Percentiles rank a stretch among this genome's conserved stretches.
Conservation (phyloP, 331 rosid genomes). For the Prunus yedoensis region DNA sequence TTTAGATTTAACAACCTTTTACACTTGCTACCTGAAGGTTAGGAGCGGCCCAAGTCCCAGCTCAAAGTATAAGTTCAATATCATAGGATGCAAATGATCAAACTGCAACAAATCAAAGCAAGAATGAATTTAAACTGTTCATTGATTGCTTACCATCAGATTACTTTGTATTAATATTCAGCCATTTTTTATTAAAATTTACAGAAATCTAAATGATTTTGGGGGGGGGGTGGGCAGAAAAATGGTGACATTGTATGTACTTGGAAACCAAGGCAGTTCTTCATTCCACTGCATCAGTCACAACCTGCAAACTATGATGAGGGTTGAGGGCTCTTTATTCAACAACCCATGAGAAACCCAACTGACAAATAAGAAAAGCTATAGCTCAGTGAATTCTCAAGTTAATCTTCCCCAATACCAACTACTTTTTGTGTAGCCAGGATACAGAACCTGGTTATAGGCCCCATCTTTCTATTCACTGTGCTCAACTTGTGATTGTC, state of each 20-base stretch:
- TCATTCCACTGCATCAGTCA: not conserved
- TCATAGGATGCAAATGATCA: not conserved
- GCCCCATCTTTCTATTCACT: not conserved
- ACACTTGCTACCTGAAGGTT: not conserved
- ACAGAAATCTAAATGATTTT: not conserved
- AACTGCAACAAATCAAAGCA: not conserved
- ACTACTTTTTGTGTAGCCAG: not conserved
- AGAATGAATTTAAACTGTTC: not conserved
- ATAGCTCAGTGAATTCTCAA: not conserved
- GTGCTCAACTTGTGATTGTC: not conserved
- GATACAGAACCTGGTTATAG: not conserved
- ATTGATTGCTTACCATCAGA: not conserved
- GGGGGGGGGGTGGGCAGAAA: not conserved
- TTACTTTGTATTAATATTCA: not conserved
- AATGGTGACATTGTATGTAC: not conserved
- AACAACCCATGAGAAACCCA: not conserved
- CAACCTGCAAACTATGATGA: not conserved
- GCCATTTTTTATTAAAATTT: not conserved
- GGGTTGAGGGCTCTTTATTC: constrained; percentile 3
- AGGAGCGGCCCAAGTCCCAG: too few relatives aligned
- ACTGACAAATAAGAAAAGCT: not conserved
- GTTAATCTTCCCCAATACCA: not conserved
- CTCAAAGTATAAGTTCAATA: too few relatives aligned
- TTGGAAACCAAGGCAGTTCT: not conserved
- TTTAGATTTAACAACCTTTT: not conserved